Conservation (phyloP, 306 rosid species). For the Cicer judaicum region DNA sequence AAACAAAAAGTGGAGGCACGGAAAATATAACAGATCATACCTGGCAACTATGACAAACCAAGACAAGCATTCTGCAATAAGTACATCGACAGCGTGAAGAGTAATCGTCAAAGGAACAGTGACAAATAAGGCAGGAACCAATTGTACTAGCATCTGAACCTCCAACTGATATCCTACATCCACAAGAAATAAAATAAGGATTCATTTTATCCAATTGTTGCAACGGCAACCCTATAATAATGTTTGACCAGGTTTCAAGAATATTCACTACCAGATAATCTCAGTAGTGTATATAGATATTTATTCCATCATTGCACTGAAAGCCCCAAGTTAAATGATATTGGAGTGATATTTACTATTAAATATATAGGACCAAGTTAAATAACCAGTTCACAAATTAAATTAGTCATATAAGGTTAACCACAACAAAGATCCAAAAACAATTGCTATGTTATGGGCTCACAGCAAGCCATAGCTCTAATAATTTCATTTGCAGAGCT, state of each 20-base stretch:
- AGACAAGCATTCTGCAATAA: conserved; percentile 85
- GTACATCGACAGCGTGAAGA: conserved; percentile 82
- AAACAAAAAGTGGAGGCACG: conserved; percentile 6
- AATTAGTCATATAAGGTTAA: conserved; percentile 1
- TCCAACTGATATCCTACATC: conserved; percentile 85
- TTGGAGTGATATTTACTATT: background rate
- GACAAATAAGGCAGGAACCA: conserved; percentile 77
- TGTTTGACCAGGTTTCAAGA: conserved; percentile 35
- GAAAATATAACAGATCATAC: conserved; percentile 49
- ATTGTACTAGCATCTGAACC: conserved; percentile 68
- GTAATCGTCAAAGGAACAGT: conserved; percentile 77
- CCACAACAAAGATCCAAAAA: background rate
- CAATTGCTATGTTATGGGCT: background rate
- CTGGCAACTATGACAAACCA: conserved; percentile 81
- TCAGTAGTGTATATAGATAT: conserved; percentile 6
- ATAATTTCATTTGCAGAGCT: conserved; percentile 15
- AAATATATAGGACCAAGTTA: conserved; percentile 17
- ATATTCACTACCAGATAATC: background rate
- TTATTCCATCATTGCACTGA: conserved; percentile 15
- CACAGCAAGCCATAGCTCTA: background rate
- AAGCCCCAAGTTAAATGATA: background rate
- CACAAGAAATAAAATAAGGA: conserved; percentile 39
- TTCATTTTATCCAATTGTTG: conserved; percentile 25
- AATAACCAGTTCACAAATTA: conserved; percentile 27
- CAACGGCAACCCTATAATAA: conserved; percentile 27